A percentile compares a stretch with the other conserved stretches of the same genome.
phyloP scores from a whole-genome alignment of 805 yeast genomes.

The Hanseniaspora guilliermondii region DNA sequence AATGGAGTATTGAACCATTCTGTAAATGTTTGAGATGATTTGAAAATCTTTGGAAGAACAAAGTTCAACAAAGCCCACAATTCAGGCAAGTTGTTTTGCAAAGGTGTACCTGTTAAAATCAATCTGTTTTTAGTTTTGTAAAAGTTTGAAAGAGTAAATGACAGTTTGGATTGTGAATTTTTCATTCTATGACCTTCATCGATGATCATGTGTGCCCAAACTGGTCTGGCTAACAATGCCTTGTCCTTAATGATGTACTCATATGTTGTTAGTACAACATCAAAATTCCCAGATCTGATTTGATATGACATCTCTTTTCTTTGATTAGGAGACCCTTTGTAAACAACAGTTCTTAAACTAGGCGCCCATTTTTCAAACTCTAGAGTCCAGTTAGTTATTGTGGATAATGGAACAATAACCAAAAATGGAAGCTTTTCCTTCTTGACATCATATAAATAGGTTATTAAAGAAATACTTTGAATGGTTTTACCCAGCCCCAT shows the following conservation, averaged over 20 bases:
- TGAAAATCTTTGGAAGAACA: conserved; percentile 72
- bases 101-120: conserved; percentile 78
- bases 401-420: conserved; percentile 73
- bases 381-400: conserved; percentile 72
- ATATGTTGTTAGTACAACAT: conserved; percentile 65
- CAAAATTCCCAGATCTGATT: conserved; percentile 56
- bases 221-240: conserved; percentile 52
- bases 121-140: conserved; percentile 66
- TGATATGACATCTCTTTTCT: conserved; percentile 55
- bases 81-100: conserved; percentile 75
- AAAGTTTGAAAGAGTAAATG: conserved; percentile 55
- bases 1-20: conserved; percentile 87
- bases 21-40: conserved; percentile 73
- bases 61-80: conserved; percentile 75
- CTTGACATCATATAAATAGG: conserved; percentile 58
- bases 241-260: conserved; percentile 73
- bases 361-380: conserved; percentile 90
- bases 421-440: conserved; percentile 57
- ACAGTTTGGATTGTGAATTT: conserved; percentile 61
- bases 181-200: conserved; percentile 90
- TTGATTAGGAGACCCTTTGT: conserved; percentile 65
- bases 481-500: conserved; percentile 97
- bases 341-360: conserved; percentile 52
- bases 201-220: conserved; percentile 77
- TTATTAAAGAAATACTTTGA: conserved; percentile 67